phyloP scores from a whole-genome alignment of 2,329 filamentous ascomycete species.

The Colletotrichum phormii region DNA sequence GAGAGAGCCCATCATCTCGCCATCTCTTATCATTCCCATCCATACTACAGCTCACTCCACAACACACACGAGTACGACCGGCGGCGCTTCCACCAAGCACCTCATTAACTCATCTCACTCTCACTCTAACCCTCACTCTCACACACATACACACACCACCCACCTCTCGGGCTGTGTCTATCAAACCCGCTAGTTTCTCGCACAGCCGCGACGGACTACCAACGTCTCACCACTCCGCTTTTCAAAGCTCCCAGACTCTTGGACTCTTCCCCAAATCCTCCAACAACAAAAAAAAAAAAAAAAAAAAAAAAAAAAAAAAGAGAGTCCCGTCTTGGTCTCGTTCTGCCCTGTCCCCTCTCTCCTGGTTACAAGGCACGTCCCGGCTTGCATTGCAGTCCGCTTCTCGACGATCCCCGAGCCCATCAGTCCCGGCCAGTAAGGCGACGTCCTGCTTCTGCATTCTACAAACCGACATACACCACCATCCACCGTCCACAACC shows the following conservation, averaged over 20 bases:
- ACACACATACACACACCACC: constrained; percentile 16
- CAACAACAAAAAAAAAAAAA: no score
- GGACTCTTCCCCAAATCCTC: constrained; percentile 2
- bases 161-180: constrained; percentile 15
- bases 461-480: constrained; percentile 35
- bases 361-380: constrained; percentile 36
- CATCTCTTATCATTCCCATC: not conserved
- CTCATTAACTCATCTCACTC: constrained; percentile 1
- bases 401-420: constrained; percentile 35
- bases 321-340: not conserved
- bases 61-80: not conserved
- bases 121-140: constrained; percentile 8
- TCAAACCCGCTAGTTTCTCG: constrained; percentile 18
- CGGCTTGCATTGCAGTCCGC: constrained; percentile 36
- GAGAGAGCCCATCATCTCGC: constrained; percentile 8
- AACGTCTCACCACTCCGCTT: constrained; percentile 20
- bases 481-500: not conserved
- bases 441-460: constrained; percentile 21
- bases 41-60: not conserved
- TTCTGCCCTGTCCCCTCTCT: constrained; percentile 27
- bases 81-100: not conserved
- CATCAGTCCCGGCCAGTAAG: constrained; percentile 33
- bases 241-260: constrained; percentile 5
- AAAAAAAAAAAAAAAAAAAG: no score
- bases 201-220: constrained; percentile 24